Evolutionary conservation across 495 filamentous ascomycete species (phyloP).

Genomic region (Corynascus novoguineensis): DNA sequence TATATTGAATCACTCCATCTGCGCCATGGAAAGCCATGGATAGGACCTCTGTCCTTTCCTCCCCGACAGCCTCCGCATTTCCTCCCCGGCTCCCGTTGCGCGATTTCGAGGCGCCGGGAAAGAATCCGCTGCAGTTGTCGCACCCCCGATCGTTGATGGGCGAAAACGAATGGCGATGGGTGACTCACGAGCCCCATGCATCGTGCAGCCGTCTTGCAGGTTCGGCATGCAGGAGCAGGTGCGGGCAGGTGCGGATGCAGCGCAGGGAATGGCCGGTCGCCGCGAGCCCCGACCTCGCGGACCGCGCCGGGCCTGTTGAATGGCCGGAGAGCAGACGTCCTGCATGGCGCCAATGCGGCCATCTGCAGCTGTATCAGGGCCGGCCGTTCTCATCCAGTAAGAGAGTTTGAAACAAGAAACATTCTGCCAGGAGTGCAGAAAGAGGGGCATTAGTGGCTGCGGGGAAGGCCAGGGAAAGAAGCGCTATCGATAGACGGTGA

Average conservation of each 20-base stretch:
- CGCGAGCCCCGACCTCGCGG: slow-evolving; percentile 20
- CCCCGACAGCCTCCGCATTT: neutral
- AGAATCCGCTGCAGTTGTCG: slow-evolving; percentile 8
- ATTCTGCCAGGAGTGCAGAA: slow-evolving; percentile 16
- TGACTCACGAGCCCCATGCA: slow-evolving; percentile 24
- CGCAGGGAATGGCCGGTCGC: neutral
- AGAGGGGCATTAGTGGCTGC: slow-evolving; percentile 12
- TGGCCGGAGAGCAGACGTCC: slow-evolving; percentile 18
- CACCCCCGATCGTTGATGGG: slow-evolving; percentile 15
- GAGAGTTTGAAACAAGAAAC: slow-evolving; percentile 17
- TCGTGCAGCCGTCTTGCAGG: slow-evolving; percentile 15
- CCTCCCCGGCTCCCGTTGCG: slow-evolving; percentile 9
- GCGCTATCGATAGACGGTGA: slow-evolving; percentile 33
- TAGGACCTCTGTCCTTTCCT: neutral
- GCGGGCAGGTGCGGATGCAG: slow-evolving; percentile 7
- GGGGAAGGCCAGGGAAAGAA: slow-evolving; percentile 17
- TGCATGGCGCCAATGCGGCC: slow-evolving; percentile 25
- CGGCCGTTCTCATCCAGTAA: slow-evolving; percentile 22
- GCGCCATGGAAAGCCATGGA: neutral
- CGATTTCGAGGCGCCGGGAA: slow-evolving; percentile 10
- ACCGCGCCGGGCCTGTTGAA: slow-evolving; percentile 29
- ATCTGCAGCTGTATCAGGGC: slow-evolving; percentile 26
- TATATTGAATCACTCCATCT: slow-evolving; percentile 2
- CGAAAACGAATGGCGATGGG: slow-evolving; percentile 28
- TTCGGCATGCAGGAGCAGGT: slow-evolving; percentile 19